These are phyloP conservation scores for Lepiota brunneoincarnata DNA, from an alignment of 768 basidiomycete species.

Conservation along the genomic window DNA sequence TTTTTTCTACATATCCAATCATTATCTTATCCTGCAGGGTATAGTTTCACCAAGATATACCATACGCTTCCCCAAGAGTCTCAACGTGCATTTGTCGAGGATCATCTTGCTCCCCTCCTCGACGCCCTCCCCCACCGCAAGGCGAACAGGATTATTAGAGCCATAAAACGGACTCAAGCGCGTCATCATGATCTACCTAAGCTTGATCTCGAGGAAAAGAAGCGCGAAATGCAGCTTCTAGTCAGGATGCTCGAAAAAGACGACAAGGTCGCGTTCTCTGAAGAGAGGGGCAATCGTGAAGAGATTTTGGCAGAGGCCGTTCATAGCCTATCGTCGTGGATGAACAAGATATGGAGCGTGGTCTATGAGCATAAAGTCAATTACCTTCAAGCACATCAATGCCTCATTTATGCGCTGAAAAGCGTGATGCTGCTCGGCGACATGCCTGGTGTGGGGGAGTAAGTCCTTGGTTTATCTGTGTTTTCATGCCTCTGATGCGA, in stretches of 20 bases:
- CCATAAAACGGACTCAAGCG: slow-evolving; percentile 38
- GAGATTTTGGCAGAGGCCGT: slow-evolving; percentile 57
- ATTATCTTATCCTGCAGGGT: not conserved
- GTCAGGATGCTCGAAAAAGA: slow-evolving; percentile 54
- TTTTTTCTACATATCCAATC: not conserved
- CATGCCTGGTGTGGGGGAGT: slow-evolving; percentile 37
- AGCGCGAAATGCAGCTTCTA: slow-evolving; percentile 49
- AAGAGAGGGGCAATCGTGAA: slow-evolving; percentile 50
- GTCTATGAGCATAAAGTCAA: slow-evolving; percentile 57
- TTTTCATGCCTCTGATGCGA: not conserved
- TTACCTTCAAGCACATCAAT: slow-evolving; percentile 50
- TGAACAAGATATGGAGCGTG: slow-evolving; percentile 61
- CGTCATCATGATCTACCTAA: slow-evolving; percentile 39
- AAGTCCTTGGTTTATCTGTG: slow-evolving; percentile 8
- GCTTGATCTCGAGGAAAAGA: slow-evolving; percentile 52
- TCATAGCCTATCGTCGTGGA: slow-evolving; percentile 53
- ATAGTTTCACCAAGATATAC: slow-evolving; percentile 47
- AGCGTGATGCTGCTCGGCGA: slow-evolving; percentile 42
- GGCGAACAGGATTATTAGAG: slow-evolving; percentile 32
- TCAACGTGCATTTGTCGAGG: slow-evolving; percentile 45
- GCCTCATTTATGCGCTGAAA: slow-evolving; percentile 51
- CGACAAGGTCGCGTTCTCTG: slow-evolving; percentile 48
- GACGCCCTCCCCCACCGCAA: slow-evolving; percentile 36
- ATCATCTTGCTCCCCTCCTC: slow-evolving; percentile 48
- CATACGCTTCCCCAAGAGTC: slow-evolving; percentile 52